Conservation (phyloP, 345 rosid species). For the Triadica sebifera region DNA sequence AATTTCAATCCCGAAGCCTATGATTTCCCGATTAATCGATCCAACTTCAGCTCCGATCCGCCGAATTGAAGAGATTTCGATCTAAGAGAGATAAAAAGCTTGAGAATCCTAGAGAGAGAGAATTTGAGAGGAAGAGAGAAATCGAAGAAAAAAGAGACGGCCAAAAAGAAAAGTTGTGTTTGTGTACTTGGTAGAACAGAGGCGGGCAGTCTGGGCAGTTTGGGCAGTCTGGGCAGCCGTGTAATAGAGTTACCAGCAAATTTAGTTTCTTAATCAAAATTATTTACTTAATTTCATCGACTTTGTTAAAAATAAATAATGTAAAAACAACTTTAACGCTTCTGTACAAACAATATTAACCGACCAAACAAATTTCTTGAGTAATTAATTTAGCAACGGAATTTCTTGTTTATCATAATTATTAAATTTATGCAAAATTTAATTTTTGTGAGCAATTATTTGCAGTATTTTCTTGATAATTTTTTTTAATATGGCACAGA, state of each 20-base stretch:
- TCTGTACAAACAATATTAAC: background rate
- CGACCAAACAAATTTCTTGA: background rate
- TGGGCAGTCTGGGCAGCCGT: constrained; percentile 32
- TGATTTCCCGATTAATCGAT: constrained; percentile 20
- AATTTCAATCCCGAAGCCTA: background rate
- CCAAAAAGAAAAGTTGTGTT: constrained; percentile 36
- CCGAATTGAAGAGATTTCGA: constrained; percentile 15
- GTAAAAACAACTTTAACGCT: background rate
- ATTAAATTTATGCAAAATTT: too few species aligned
- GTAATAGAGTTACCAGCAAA: constrained; percentile 24
- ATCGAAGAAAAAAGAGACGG: constrained; percentile 28
- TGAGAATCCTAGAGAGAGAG: constrained; percentile 24
- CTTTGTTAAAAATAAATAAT: background rate
- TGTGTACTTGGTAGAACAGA: constrained; percentile 30
- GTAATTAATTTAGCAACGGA: too few species aligned
- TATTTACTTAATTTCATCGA: background rate
- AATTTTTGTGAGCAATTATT: too few species aligned
- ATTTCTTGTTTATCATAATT: too few species aligned
- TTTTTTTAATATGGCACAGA: too few species aligned
- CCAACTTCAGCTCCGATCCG: constrained; percentile 40
- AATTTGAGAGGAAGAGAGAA: constrained; percentile 9
- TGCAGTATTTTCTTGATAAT: too few species aligned
- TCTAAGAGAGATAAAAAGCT: constrained; percentile 20
- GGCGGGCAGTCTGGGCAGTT: constrained; percentile 51
- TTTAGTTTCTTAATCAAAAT: background rate